Conservation (phyloP, 106 monocot genomes). For the Triglochin maritima region DNA sequence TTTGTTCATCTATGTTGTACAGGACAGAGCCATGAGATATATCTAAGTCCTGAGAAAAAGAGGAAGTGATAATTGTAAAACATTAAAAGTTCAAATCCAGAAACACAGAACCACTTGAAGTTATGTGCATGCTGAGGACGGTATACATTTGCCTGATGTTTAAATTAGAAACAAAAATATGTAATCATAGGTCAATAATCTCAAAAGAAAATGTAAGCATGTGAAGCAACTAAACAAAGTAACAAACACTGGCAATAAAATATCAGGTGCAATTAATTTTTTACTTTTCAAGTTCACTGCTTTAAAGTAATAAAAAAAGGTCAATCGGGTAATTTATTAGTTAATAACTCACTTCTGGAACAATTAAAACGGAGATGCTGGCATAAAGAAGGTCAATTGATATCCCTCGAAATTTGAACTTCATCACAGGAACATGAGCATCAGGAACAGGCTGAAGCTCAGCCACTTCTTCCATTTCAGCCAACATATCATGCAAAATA, state of each 20-base stretch:
- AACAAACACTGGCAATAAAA: too few species aligned
- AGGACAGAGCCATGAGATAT: conserved; percentile 88
- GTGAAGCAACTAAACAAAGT: too few species aligned
- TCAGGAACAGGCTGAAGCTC: conserved; percentile 94
- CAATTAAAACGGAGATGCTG: conserved; percentile 73
- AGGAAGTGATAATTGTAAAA: background rate
- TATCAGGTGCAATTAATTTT: too few species aligned
- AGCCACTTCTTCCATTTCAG: conserved; percentile 65
- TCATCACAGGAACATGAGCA: conserved; percentile 99
- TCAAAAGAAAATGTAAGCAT: too few species aligned
- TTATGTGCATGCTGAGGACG: too few species aligned
- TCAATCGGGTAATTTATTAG: background rate
- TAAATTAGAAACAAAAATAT: background rate
- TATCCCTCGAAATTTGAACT: conserved; percentile 84
- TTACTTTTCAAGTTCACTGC: too few species aligned
- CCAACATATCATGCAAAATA: conserved; percentile 75
- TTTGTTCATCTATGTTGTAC: conserved; percentile 78
- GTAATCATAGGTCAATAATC: background rate
- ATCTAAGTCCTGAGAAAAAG: conserved; percentile 69
- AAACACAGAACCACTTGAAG: too few species aligned
- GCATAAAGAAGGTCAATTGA: conserved; percentile 99
- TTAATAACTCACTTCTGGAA: conserved; percentile 63
- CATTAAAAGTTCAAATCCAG: background rate
- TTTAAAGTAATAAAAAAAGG: background rate
- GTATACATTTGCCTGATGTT: too few species aligned